Evolutionary conservation across 2,329 filamentous ascomycete genomes (phyloP).

Genomic region (Trichoderma sp.): DNA sequence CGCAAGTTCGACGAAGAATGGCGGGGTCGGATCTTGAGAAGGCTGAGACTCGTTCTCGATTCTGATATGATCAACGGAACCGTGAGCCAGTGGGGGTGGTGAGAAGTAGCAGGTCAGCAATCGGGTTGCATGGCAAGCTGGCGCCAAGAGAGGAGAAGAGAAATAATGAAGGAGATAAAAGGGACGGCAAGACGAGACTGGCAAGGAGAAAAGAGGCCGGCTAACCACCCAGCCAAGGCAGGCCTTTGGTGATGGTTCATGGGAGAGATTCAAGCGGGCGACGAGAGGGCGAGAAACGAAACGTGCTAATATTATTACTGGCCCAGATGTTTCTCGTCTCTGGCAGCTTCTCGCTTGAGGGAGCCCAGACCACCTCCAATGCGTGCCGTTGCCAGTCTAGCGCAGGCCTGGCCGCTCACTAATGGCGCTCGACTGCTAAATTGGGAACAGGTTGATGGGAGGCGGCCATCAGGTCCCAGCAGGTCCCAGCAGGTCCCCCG

Average conservation of each 20-base stretch:
- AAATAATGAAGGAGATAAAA: background rate
- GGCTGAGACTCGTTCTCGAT: background rate
- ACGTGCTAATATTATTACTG: constrained; percentile 18
- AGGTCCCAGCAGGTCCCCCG: background rate
- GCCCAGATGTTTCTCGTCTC: constrained; percentile 18
- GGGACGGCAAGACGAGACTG: background rate
- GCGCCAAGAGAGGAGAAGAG: background rate
- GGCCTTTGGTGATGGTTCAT: constrained; percentile 19
- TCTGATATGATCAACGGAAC: background rate
- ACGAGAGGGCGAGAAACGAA: constrained; percentile 19
- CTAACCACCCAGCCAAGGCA: constrained; percentile 19
- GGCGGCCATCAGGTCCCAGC: constrained; percentile 7
- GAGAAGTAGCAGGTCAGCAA: background rate
- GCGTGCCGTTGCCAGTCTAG: constrained; percentile 10
- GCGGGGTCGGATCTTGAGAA: constrained; percentile 2
- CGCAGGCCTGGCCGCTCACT: constrained; percentile 24
- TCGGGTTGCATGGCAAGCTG: background rate
- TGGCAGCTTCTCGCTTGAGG: constrained; percentile 18
- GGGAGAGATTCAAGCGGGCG: constrained; percentile 6
- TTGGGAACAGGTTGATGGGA: constrained; percentile 25
- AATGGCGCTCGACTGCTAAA: constrained; percentile 27
- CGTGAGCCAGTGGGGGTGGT: background rate
- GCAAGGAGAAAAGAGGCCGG: constrained; percentile 1
- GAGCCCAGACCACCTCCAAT: constrained; percentile 24
- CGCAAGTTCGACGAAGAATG: background rate